Evolutionary conservation across 768 basidiomycete species (phyloP).

Genomic region (Boletus rubropictus): DNA sequence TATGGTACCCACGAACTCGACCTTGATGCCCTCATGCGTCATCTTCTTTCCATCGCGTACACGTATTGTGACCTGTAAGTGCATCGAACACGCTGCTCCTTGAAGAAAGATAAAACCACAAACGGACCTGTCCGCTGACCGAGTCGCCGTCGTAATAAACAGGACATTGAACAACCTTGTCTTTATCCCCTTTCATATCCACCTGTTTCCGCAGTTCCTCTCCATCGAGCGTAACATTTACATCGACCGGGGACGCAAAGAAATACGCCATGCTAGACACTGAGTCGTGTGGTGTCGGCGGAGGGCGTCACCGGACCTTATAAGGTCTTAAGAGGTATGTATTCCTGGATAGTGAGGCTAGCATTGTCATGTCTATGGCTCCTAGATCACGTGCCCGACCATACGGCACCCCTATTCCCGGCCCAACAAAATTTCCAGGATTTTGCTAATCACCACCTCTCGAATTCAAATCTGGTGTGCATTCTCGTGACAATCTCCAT

Average conservation of each 20-base stretch:
- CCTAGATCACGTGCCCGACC: slow-evolving; percentile 10
- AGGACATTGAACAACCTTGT: slow-evolving; percentile 76
- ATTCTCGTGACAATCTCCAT: slow-evolving; percentile 69
- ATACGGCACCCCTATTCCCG: no score
- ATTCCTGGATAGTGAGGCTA: background rate
- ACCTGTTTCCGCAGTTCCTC: slow-evolving; percentile 87
- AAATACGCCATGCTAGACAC: slow-evolving; percentile 62
- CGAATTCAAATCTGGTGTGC: slow-evolving; percentile 67
- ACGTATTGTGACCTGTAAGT: slow-evolving; percentile 67
- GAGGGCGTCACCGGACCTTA: background rate
- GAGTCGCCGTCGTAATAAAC: slow-evolving; percentile 96
- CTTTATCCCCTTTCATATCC: slow-evolving; percentile 87
- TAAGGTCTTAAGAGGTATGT: background rate
- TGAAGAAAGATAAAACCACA: background rate
- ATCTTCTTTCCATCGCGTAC: slow-evolving; percentile 94
- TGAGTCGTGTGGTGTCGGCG: background rate
- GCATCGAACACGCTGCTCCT: background rate
- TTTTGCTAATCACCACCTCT: slow-evolving; percentile 37
- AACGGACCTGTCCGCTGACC: slow-evolving; percentile 74
- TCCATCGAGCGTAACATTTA: slow-evolving; percentile 82
- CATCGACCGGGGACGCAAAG: slow-evolving; percentile 85
- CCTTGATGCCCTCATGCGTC: slow-evolving; percentile 93
- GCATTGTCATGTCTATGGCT: background rate
- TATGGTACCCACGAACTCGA: slow-evolving; percentile 95
- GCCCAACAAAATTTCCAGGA: background rate